phyloP scores from a whole-genome alignment of 1,139 yeast genomes.

The Pichia sp. region DNA sequence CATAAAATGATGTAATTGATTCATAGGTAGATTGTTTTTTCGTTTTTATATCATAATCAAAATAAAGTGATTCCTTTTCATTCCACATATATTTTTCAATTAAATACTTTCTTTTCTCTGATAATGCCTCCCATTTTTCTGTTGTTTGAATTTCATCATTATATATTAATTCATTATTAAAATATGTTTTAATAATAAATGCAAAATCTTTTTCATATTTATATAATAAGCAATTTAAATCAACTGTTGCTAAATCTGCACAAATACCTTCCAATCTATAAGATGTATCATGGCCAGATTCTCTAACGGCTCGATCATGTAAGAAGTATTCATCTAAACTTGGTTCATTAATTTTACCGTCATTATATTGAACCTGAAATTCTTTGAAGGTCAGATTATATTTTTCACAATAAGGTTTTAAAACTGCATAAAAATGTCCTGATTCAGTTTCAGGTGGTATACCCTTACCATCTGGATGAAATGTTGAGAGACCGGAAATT shows the following conservation, averaged over 20 bases:
- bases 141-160: conserved; percentile 44
- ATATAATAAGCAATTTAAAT: conserved; percentile 77
- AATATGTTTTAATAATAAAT: conserved; percentile 49
- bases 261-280: conserved; percentile 87
- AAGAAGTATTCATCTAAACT: conserved; percentile 79
- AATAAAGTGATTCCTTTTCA: conserved; percentile 69
- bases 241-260: conserved; percentile 87
- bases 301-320: conserved; percentile 94
- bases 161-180: conserved; percentile 41
- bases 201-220: conserved; percentile 90
- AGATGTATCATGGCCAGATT: conserved; percentile 93
- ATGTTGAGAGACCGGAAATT: conserved; percentile 79
- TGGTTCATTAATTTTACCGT: conserved; percentile 63
- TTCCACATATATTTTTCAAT: conserved; percentile 81
- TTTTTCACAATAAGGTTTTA: conserved; percentile 64
- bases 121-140: conserved; percentile 53
- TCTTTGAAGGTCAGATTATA: conserved; percentile 57
- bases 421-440: conserved; percentile 72
- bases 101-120: conserved; percentile 46
- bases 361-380: conserved; percentile 66
- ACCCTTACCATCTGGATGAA: conserved; percentile 85
- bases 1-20: conserved; percentile 90
- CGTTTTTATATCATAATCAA: conserved; percentile 71
- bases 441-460: conserved; percentile 97
- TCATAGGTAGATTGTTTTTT: conserved; percentile 61